phyloP scores from a whole-genome alignment of 345 rosid species.

The Linum lewisii region DNA sequence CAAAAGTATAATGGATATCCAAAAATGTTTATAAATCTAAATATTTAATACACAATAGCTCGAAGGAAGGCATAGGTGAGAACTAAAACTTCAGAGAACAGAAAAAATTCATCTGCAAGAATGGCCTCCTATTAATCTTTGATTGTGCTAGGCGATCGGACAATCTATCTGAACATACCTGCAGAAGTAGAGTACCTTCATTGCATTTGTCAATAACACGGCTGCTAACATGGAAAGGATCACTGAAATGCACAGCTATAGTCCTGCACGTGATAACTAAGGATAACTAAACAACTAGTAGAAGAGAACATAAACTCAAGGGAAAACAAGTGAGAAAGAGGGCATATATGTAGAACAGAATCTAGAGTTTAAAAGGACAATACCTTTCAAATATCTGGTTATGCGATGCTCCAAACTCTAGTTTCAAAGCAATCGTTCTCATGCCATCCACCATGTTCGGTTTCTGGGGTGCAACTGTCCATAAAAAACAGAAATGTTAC shows the following conservation, averaged over 20 bases:
- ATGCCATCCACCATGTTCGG: slow-evolving; percentile 83
- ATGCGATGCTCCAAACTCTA: slow-evolving; percentile 80
- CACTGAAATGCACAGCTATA: slow-evolving; percentile 87
- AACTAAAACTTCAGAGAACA: background rate
- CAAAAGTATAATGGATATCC: slow-evolving; percentile 6
- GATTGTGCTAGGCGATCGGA: background rate
- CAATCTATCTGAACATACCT: slow-evolving; percentile 35
- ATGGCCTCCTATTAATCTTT: background rate
- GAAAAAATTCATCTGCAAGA: background rate
- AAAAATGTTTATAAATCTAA: background rate
- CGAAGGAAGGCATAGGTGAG: background rate
- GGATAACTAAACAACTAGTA: slow-evolving; percentile 7
- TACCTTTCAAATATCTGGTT: slow-evolving; percentile 93
- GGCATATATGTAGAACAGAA: background rate
- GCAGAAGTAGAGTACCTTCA: slow-evolving; percentile 73
- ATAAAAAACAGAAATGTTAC: slow-evolving; percentile 18
- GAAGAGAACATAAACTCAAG: background rate
- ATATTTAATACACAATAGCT: no score
- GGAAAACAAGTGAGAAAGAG: background rate
- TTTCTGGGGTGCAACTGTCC: slow-evolving; percentile 54
- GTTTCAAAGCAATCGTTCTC: slow-evolving; percentile 95
- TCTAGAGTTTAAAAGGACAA: slow-evolving; percentile 6
- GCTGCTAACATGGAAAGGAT: slow-evolving; percentile 83
- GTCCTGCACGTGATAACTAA: slow-evolving; percentile 42
- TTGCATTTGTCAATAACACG: slow-evolving; percentile 72